Base-by-base conservation (phyloP, 176 grass and related monocot species). In the Musa beccarii region DNA sequence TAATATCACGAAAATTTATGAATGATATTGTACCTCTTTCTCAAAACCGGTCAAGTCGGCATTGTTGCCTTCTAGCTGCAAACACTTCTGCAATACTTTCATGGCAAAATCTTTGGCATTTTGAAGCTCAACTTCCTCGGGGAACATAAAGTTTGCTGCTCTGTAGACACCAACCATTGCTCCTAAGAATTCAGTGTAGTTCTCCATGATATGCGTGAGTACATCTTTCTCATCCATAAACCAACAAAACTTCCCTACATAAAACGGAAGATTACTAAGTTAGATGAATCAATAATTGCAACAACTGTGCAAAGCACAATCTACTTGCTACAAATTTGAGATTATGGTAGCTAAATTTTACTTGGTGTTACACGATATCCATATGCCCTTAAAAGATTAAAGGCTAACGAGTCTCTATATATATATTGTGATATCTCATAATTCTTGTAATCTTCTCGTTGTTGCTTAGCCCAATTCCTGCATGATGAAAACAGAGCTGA, bases 111-210 rank as follows among this genome's bases (percentile, higher is more conserved):
- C 6, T 17, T 43, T 68, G 14, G 66, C 28, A 17, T 49, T 68
- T 2, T 49, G 15, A 29, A 68, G 66, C 3, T 68, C 26, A 17
- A 49, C 66, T 68, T 68, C 66, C 26, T 29, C 3, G 17, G 66
- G 66, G 15, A 68, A 68, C 66, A 68, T 68, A 25, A 68, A 68
- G 26, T 49, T 14, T n/a, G 66, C 14, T 68, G 66, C 66, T 49
- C 66, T 68, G 26, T 68, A 49, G 13, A 68, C 17, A 1, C 26
- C 28, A 16, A 9, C 34, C 66, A 68, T 68, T 28, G 66, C 66
- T 49, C 26, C 66, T 28, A 68, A 16, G 66, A 68, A 68, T 16
- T 68, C 66, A 2, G 4, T 68, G 71, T 12, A 17, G 66, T 68
- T 68, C 34, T 43, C 66, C 14, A 17, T 17, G 3, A 68, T 68